These are phyloP conservation scores for Stachybotrys echinatus DNA, from an alignment of 2,329 filamentous ascomycete species.

Conservation along the genomic window DNA sequence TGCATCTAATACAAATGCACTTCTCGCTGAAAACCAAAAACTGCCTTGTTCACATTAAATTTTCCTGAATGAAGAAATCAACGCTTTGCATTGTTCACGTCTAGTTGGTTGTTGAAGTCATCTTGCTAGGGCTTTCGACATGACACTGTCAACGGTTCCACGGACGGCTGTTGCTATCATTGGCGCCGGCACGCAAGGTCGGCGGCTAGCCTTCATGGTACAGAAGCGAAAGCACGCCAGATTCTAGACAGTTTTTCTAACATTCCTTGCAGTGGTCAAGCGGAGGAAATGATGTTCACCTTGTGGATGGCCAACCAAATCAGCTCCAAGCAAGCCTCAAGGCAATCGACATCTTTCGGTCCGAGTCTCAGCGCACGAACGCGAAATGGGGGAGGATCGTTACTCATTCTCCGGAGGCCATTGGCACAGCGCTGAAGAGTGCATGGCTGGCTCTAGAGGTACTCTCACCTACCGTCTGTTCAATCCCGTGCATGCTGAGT, in stretches of 20 bases:
- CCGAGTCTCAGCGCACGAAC: not conserved
- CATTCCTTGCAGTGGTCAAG: conserved; percentile 23
- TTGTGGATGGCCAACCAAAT: conserved; percentile 17
- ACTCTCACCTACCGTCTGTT: not conserved
- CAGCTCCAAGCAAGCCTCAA: conserved; percentile 19
- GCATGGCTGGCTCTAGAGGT: conserved; percentile 24
- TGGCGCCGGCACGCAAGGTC: conserved; percentile 23
- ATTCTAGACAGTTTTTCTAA: too few species aligned
- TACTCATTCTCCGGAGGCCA: conserved; percentile 10
- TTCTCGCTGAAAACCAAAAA: not conserved
- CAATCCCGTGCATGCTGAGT: too few species aligned
- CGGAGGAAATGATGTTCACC: conserved; percentile 18
- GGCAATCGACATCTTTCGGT: conserved; percentile 17
- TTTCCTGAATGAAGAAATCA: too few species aligned
- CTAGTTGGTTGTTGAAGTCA: too few species aligned
- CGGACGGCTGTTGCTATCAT: conserved; percentile 16
- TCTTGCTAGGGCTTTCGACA: too few species aligned
- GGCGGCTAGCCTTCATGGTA: conserved; percentile 25
- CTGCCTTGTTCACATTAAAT: too few species aligned
- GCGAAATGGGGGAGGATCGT: conserved; percentile 13
- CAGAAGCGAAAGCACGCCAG: too few species aligned
- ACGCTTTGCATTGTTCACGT: too few species aligned
- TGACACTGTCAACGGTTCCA: conserved; percentile 9
- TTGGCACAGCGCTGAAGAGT: conserved; percentile 12
- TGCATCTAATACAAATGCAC: conserved; percentile 5